Evolutionary conservation across 192 early-diverging fungal species (phyloP), one percentile per base, ranked within the genome.

Genomic region (Lunasporangiospora selenospora): DNA sequence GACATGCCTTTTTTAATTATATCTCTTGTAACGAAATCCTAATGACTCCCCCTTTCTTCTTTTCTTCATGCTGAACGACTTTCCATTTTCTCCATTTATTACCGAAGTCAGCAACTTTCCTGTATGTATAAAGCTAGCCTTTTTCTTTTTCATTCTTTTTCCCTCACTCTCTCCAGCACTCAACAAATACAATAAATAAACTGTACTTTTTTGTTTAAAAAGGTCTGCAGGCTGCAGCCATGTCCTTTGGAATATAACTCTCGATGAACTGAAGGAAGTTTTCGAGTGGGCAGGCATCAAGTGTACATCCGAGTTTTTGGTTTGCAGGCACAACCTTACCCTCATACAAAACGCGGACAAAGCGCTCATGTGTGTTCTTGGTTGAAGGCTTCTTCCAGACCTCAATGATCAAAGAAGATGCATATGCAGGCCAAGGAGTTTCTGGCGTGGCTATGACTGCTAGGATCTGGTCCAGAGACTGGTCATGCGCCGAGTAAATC

Each of bases 331-430:
- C 45, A 10, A 80, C 61, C 32, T 82, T 43, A 13, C 85, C 85
- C 38, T 87, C 83, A 67, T 83, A 83, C 12, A 87, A 53, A 11
- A 83, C 81, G 8, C 83, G 79, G 13, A 87, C 62, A 41, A 85
- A 34, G 12, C 40, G 41, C 26, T 75, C 76, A 10, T 63, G 61
- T 13, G 29, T 47, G 34, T 73, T 63, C 18, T 77, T 60, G 27
- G 44, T 39, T 6, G 34, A n/a, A 11, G 43, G 30, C 48, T 73
- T 77, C 48, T 62, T 75, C 85, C 85, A 87, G 23, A 77, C 52
- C 58, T 87, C 83, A 55, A 85, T 64, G 4, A 80, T 31, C 4
- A 87, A 37, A 26, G 82, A 75, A 3, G 81, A 81, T 15, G 75
- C 81, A 41, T 85, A 87, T 5, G 83, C 77, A 7, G 83, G 85